Conservation (phyloP, 2,329 filamentous ascomycete species). For the Aspergillus costaricaensis region DNA sequence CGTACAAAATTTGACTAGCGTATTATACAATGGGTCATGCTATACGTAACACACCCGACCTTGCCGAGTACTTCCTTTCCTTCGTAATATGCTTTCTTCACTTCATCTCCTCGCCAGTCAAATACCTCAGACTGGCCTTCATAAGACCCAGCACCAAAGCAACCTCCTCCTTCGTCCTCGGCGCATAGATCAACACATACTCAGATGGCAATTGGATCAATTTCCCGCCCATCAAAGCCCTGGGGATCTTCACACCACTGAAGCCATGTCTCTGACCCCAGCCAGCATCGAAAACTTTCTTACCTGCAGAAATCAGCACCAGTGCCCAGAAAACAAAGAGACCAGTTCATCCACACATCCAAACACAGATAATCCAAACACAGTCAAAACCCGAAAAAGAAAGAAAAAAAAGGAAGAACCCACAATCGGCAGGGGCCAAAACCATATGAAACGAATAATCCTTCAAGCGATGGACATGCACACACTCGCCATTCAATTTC, state of each 20-base stretch:
- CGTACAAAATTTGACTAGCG: neutral
- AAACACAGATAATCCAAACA: too few species aligned
- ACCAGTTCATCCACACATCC: too few species aligned
- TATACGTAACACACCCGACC: neutral
- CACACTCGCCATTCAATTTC: conserved; percentile 66
- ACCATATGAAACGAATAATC: conserved; percentile 78
- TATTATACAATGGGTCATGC: neutral
- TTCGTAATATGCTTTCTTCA: conserved; percentile 8
- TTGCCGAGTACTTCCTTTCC: neutral
- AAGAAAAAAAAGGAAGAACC: conserved; percentile 4
- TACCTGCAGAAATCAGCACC: conserved; percentile 31
- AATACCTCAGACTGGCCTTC: conserved; percentile 35
- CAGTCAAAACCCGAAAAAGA: too few species aligned
- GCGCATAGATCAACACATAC: conserved; percentile 39
- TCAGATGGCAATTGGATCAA: conserved; percentile 25
- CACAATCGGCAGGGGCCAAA: conserved; percentile 74
- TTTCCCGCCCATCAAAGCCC: conserved; percentile 51
- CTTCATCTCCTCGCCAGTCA: conserved; percentile 29
- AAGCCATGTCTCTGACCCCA: conserved; percentile 71
- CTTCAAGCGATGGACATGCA: conserved; percentile 70
- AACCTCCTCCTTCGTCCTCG: conserved; percentile 35
- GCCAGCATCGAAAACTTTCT: conserved; percentile 68
- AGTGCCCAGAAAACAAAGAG: too few species aligned
- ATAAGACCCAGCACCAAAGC: conserved; percentile 33
- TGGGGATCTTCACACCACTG: conserved; percentile 60